Evolutionary conservation across 768 basidiomycete species (phyloP).

Genomic region (Trametes punicea): DNA sequence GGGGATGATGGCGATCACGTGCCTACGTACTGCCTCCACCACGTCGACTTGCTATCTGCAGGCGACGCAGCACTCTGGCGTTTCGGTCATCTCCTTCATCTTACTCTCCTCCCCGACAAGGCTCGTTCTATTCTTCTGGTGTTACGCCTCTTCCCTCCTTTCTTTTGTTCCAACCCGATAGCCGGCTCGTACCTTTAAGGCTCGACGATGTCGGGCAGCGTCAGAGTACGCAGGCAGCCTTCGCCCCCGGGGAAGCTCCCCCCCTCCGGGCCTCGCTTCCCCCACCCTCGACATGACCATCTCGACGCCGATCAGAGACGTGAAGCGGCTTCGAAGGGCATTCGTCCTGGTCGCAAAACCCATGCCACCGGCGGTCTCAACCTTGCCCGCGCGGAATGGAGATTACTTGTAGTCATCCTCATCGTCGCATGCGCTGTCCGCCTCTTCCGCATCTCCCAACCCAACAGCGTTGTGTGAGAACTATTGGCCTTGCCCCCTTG

Average conservation of each 20-base stretch:
- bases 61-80: not conserved
- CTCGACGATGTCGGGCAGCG: conserved; percentile 40
- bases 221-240: conserved; percentile 66
- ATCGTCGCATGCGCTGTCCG: conserved; percentile 79
- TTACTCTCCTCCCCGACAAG: not conserved
- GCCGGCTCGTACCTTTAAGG: not conserved
- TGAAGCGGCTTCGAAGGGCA: conserved; percentile 65
- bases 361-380: conserved; percentile 56
- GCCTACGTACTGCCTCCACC: not conserved
- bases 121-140: no score
- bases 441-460: conserved; percentile 79
- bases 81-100: not conserved
- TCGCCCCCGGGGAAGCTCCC: conserved; percentile 55
- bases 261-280: conserved; percentile 50
- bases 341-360: conserved; percentile 46
- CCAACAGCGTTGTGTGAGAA: conserved; percentile 89
- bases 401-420: conserved; percentile 62
- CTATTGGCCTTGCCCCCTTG: not conserved
- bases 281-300: conserved; percentile 59
- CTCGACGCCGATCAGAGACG: conserved; percentile 73
- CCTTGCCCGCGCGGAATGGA: conserved; percentile 71
- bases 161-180: not conserved
- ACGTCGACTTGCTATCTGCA: conserved; percentile 17
- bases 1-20: not conserved
- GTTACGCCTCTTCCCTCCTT: conserved; percentile 5